These are phyloP conservation scores for Citropsis articulata DNA, from an alignment of 345 rosid genomes.

Conservation along the genomic window DNA sequence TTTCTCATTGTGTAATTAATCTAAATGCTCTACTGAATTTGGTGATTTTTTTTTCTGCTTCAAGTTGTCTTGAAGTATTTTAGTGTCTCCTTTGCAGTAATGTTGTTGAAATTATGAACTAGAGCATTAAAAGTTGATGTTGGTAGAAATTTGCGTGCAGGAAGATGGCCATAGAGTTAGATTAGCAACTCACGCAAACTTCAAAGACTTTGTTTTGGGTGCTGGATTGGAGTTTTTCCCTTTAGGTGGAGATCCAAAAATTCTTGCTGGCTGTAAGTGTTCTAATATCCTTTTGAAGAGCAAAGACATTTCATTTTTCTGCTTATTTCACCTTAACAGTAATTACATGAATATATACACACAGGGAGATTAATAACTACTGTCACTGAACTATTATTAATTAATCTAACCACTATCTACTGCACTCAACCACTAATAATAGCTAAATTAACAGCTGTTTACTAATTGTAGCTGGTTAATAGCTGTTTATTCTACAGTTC, in stretches of 20 bases:
- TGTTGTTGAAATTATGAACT: background rate
- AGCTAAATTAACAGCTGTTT: too few relatives aligned
- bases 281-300: background rate
- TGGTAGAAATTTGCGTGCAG: conserved; percentile 28
- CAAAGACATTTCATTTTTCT: too few relatives aligned
- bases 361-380: too few relatives aligned
- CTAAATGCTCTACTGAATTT: background rate
- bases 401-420: too few relatives aligned
- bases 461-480: too few relatives aligned
- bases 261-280: conserved; percentile 67
- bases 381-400: too few relatives aligned
- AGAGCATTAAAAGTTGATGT: background rate
- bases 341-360: too few relatives aligned
- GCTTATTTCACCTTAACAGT: too few relatives aligned
- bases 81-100: background rate
- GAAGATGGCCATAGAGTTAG: conserved; percentile 68
- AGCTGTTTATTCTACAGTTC: too few relatives aligned
- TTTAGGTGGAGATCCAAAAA: conserved; percentile 70
- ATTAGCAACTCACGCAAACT: conserved; percentile 64
- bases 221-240: conserved; percentile 69
- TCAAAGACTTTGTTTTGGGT: conserved; percentile 58
- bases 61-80: background rate
- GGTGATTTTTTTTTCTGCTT: background rate
- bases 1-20: background rate
- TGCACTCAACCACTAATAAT: too few relatives aligned